Evolutionary conservation across 2,329 filamentous ascomycete genomes (phyloP), one percentile per base, ranked within the genome.

Genomic region (Cephalotrichum gorgonifer): DNA sequence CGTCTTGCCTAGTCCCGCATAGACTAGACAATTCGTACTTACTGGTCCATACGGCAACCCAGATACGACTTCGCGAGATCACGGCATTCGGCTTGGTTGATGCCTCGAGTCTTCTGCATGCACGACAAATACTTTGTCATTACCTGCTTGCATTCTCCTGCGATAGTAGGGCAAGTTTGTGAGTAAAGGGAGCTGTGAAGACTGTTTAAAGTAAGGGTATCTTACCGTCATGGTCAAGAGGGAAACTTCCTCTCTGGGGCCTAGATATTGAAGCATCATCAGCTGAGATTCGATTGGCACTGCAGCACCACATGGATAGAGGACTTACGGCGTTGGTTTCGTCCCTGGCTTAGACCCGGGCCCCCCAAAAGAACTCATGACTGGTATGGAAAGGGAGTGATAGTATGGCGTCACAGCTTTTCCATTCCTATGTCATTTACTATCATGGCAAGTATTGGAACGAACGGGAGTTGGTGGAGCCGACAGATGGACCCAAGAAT

Each of bases 11-110:
- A 4, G 9, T 20, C 12, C 35, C 35, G 22, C 5, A 22, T 20
- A 4, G 41, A 26, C 11, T n/a, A n/a, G n/a, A n/a, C n/a, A n/a
- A n/a, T n/a, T n/a, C n/a, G 22, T 14, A 49, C 83, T 62, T 72
- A 95, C 89, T 83, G 81, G 57, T 97, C 91, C 93, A 98, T 98
- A 44, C 93, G 81, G 66, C 93, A 98, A 45, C 80, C 73, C 48
- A 98, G 72, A 65, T 98, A 98, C 27, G 81, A 77, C 70, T 96
- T 97, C 52, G 90, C 90, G 49, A 96, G 68, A 60, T 80, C 73
- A 50, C 93, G 83, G 64, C 93, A 98, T 60, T 88, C 82, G 53
- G 87, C 76, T 55, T 93, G 86, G 62, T 97, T 97, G 58, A 86
- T 79, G 23, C 93, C 93, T 57, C 81, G 81, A 54, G 85, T 82